phyloP scores from a whole-genome alignment of 139 green algal genomes.

The Closterium sp. region DNA sequence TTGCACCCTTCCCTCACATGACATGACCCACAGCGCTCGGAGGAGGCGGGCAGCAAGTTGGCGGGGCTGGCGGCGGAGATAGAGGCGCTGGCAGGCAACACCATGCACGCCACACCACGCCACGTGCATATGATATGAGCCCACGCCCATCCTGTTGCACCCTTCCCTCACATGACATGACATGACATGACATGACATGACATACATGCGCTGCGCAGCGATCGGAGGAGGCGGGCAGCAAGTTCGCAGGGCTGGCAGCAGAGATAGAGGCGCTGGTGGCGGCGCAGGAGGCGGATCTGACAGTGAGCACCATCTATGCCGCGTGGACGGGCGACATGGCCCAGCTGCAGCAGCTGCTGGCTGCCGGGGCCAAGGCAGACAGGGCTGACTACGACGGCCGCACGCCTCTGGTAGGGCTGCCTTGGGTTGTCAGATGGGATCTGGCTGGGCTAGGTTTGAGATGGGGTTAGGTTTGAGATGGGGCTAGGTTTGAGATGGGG shows the following conservation, averaged over 20 bases:
- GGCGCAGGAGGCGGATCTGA: constrained; percentile 18
- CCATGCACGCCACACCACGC: background rate
- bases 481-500: no score
- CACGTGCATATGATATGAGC: no score
- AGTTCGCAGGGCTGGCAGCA: background rate
- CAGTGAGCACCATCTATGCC: constrained; percentile 10
- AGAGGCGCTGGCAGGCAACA: no score
- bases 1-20: no score
- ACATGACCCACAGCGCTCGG: background rate
- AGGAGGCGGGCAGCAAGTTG: background rate
- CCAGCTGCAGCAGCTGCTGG: constrained; percentile 17
- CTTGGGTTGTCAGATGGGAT: no score
- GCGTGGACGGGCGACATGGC: constrained; percentile 1
- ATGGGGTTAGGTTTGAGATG: no score
- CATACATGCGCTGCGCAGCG: no score
- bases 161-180: background rate
- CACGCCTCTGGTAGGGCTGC: constrained; percentile 1
- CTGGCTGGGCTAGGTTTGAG: no score
- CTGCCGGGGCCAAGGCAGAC: background rate
- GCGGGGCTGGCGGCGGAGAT: background rate
- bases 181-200: no score
- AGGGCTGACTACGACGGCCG: constrained; percentile 20
- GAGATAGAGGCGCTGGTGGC: constrained; percentile 2
- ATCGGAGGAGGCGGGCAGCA: background rate
- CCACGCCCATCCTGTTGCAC: background rate